A percentile compares a stretch with the other conserved stretches of the same genome.
These are phyloP conservation scores for Citrus australasica DNA, from an alignment of 345 rosid species.

Conservation along the genomic window DNA sequence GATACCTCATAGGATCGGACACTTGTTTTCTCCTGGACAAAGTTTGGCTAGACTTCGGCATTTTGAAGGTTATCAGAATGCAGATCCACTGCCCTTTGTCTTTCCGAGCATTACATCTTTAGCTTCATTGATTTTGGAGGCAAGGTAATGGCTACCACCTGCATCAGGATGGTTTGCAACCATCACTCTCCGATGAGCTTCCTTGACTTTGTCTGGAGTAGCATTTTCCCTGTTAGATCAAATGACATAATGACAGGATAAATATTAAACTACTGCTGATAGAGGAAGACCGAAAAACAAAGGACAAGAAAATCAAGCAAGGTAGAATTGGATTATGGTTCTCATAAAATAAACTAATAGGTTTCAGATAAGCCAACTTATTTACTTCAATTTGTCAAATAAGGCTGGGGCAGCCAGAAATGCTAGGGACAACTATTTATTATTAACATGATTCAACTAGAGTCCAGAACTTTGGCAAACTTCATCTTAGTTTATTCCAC, in stretches of 20 bases:
- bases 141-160: slow-evolving; percentile 90
- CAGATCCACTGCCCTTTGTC: slow-evolving; percentile 59
- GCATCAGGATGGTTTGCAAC: slow-evolving; percentile 94
- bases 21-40: background rate
- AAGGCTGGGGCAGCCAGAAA: background rate
- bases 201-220: slow-evolving; percentile 65
- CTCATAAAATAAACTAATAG: background rate
- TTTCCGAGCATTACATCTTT: slow-evolving; percentile 83
- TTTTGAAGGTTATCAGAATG: slow-evolving; percentile 38
- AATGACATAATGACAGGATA: background rate
- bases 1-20: background rate
- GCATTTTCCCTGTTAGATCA: slow-evolving; percentile 57
- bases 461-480: background rate
- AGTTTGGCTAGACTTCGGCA: background rate
- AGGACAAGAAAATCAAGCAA: background rate
- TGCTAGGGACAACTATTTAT: background rate
- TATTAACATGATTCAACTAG: background rate
- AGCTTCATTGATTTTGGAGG: slow-evolving; percentile 92
- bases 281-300: background rate
- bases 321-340: background rate
- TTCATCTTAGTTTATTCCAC: background rate
- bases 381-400: background rate
- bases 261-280: background rate
- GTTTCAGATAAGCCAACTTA: background rate
- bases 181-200: slow-evolving; percentile 89